Conservation (phyloP, 148 eudicot genomes). For the Rhododendron williamsianum region DNA sequence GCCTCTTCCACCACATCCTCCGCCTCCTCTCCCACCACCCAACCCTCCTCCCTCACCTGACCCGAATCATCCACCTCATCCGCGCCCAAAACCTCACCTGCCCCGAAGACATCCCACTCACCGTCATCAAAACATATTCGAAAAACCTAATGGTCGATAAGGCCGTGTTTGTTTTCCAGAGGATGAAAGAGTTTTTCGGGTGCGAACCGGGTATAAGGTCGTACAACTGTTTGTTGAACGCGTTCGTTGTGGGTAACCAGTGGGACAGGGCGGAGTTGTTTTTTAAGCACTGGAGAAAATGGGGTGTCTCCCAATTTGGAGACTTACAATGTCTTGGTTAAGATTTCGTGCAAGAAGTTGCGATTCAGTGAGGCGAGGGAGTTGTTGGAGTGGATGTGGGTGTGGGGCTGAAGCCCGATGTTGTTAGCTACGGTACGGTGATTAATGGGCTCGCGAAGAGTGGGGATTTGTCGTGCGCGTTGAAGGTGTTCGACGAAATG, state of each 20-base stretch:
- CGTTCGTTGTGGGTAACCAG: slow-evolving; percentile 41
- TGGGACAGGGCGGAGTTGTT: slow-evolving; percentile 57
- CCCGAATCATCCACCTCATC: slow-evolving; percentile 41
- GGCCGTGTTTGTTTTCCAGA: slow-evolving; percentile 49
- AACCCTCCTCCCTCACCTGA: slow-evolving; percentile 31
- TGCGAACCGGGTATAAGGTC: slow-evolving; percentile 64
- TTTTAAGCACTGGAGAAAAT: slow-evolving; percentile 30
- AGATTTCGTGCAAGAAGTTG: slow-evolving; percentile 53
- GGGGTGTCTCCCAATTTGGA: slow-evolving; percentile 56
- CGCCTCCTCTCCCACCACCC: slow-evolving; percentile 42
- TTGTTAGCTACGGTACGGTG: slow-evolving; percentile 62
- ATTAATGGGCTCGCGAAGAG: slow-evolving; percentile 56
- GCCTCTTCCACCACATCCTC: slow-evolving; percentile 65
- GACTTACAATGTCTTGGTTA: slow-evolving; percentile 65
- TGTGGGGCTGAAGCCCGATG: slow-evolving; percentile 46
- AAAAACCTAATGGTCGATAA: slow-evolving; percentile 45
- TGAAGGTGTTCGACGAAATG: slow-evolving; percentile 79
- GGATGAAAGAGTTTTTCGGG: slow-evolving; percentile 58
- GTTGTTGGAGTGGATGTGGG: slow-evolving; percentile 53
- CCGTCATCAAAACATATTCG: slow-evolving; percentile 40
- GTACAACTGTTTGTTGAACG: slow-evolving; percentile 60
- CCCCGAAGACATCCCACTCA: slow-evolving; percentile 54
- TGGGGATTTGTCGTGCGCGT: slow-evolving; percentile 36
- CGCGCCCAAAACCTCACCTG: slow-evolving; percentile 41
- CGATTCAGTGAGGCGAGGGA: slow-evolving; percentile 42